Evolutionary conservation across 2,329 filamentous ascomycete genomes (phyloP).

Genomic region (Fusarium nurragi): DNA sequence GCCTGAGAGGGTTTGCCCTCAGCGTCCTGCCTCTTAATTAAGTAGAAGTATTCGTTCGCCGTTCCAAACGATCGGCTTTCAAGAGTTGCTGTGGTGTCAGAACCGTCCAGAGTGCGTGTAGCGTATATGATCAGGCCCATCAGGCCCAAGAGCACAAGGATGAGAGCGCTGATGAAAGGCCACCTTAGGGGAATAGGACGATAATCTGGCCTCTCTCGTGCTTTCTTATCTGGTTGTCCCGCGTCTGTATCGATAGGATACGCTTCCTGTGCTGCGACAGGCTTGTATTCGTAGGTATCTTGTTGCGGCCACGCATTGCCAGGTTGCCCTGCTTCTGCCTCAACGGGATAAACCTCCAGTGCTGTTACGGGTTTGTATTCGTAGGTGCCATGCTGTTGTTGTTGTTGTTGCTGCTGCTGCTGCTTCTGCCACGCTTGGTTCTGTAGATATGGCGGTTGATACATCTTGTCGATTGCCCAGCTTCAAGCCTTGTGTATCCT

Average conservation of each 20-base stretch:
- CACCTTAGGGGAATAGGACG: conserved; percentile 33
- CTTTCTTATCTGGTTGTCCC: not conserved
- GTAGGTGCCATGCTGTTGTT: not conserved
- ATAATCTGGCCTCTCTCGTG: conserved; percentile 28
- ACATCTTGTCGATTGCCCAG: conserved; percentile 1
- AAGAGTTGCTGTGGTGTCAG: conserved; percentile 24
- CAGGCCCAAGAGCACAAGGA: conserved; percentile 16
- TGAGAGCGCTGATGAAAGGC: conserved; percentile 24
- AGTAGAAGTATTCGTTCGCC: not conserved
- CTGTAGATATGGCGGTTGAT: conserved; percentile 21
- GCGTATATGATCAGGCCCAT: conserved; percentile 24
- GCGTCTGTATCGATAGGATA: conserved; percentile 9
- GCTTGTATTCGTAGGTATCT: conserved; percentile 21
- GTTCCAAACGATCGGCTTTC: conserved; percentile 13
- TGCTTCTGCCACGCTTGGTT: conserved; percentile 3
- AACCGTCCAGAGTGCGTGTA: conserved; percentile 2
- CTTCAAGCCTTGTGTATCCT: not conserved
- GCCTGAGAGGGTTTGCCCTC: conserved; percentile 1
- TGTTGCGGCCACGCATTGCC: not conserved
- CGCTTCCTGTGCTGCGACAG: conserved; percentile 17
- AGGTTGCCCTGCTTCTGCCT: conserved; percentile 3
- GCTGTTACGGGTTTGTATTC: conserved; percentile 25
- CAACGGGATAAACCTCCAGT: conserved; percentile 2
- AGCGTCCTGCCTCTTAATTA: conserved; percentile 19
- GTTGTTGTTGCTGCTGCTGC: not conserved